Evolutionary conservation across 2,329 filamentous ascomycete species (phyloP).

Genomic region (Fusarium poae): DNA sequence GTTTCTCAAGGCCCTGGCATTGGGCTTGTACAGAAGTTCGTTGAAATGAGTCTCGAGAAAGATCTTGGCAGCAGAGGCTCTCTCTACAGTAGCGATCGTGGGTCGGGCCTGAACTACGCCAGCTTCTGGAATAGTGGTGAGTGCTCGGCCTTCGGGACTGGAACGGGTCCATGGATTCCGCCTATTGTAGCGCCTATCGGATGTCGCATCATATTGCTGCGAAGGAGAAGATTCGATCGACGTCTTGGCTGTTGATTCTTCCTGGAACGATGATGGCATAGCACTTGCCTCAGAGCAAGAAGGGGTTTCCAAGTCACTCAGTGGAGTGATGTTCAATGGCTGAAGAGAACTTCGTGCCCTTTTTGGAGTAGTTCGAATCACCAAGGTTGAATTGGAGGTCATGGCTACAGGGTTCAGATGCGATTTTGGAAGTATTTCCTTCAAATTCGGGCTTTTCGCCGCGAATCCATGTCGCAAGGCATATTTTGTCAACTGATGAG

Average conservation of each 20-base stretch:
- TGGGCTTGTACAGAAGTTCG: conserved; percentile 67
- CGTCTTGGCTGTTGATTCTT: conserved; percentile 52
- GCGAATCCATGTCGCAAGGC: conserved; percentile 16
- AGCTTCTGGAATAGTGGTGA: conserved; percentile 55
- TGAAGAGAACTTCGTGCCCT: conserved; percentile 48
- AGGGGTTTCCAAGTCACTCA: conserved; percentile 40
- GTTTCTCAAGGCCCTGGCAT: conserved; percentile 49
- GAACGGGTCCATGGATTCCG: conserved; percentile 55
- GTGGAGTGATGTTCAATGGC: conserved; percentile 30
- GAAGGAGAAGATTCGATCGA: conserved; percentile 53
- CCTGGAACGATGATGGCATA: conserved; percentile 42
- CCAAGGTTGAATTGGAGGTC: conserved; percentile 49
- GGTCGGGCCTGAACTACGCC: conserved; percentile 48
- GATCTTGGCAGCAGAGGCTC: conserved; percentile 82
- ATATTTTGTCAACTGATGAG: conserved; percentile 4
- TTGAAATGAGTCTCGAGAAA: conserved; percentile 89
- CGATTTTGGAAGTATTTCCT: conserved; percentile 48
- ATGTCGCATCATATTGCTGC: conserved; percentile 38
- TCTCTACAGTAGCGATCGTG: conserved; percentile 75
- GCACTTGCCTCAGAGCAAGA: conserved; percentile 49
- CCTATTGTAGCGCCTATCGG: conserved; percentile 48
- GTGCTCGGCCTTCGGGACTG: conserved; percentile 52
- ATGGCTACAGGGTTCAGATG: conserved; percentile 45
- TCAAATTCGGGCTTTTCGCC: conserved; percentile 40
- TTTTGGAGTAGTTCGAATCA: conserved; percentile 44